Evolutionary conservation across 2,329 filamentous ascomycete genomes (phyloP), one percentile per base, ranked within the genome.

Genomic region (Colletotrichum spaethianum): DNA sequence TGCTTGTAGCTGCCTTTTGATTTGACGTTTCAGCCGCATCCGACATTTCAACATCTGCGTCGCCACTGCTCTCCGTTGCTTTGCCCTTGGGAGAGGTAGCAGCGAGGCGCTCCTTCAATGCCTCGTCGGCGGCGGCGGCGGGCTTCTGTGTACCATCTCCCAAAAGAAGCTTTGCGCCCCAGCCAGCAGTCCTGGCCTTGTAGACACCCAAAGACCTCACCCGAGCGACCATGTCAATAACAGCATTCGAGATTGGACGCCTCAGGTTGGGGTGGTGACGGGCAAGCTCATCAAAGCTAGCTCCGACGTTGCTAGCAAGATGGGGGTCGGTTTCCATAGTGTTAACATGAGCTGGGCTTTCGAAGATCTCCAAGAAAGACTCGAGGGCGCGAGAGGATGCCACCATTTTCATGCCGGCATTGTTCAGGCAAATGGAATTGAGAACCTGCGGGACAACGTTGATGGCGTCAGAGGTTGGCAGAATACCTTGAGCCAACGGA

Each of bases 341-440:
- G 76, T 93, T 94, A 70, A 99, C 91, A 82, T 99, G 97, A 20
- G 91, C 89, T 2, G 95, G 92, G 75, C 94, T 98, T 81, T 98
- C 94, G 75, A 99, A 99, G n/a, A 98, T 94, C 79, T 98, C 94
- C 75, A 99, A 93, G 80, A 95, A 98, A 76, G 91, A 93, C 68
- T 95, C 92, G 55, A 99, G 87, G 1, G 94, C 95, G 70, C 91
- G 88, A 0, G 95, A 98, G 0, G 91, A 89, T 69, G 94, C 91
- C 77, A 99, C 97, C 79, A 98, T 88, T 77, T 93, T 93, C 86
- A 98, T 93, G 11, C 96, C 96, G 36, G 90, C 87, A 74, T 94
- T 93, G 76, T 98, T 98, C 67, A 99, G 84, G 76, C 94, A 99
- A 64, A 99, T 97, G 6, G 96, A 95, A 73, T 96, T 96, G 77